Conservation (phyloP, 2,329 filamentous ascomycete species). For the Nemania sp. region DNA sequence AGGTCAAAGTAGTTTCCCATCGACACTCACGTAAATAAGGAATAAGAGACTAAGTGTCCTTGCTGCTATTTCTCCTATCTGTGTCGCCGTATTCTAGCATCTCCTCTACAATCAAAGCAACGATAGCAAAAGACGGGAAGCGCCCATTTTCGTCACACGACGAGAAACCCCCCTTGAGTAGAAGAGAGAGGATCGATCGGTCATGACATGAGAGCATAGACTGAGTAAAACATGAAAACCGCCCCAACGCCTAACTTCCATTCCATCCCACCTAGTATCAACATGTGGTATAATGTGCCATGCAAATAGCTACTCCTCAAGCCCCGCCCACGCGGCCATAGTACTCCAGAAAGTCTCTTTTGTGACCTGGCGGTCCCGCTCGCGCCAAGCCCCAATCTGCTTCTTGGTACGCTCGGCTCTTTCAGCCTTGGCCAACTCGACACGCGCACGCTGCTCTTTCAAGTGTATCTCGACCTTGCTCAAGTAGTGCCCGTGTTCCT, state of each 20-base stretch:
- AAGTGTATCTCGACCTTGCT: slow-evolving; percentile 52
- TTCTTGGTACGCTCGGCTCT: slow-evolving; percentile 37
- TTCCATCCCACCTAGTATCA: slow-evolving; percentile 29
- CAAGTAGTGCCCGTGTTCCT: slow-evolving; percentile 53
- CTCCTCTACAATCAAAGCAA: slow-evolving; percentile 21
- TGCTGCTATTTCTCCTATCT: slow-evolving; percentile 2
- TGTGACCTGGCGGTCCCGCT: slow-evolving; percentile 31
- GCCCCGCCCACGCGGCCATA: slow-evolving; percentile 24
- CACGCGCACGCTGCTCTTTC: slow-evolving; percentile 43
- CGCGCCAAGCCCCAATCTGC: slow-evolving; percentile 37
- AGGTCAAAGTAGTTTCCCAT: neutral
- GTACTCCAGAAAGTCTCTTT: slow-evolving; percentile 36
- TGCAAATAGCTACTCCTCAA: slow-evolving; percentile 23
- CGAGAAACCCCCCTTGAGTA: slow-evolving; percentile 10
- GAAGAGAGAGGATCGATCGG: slow-evolving; percentile 13
- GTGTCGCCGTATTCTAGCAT: slow-evolving; percentile 11
- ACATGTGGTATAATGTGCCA: slow-evolving; percentile 36
- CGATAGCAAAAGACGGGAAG: slow-evolving; percentile 7
- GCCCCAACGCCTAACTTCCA: slow-evolving; percentile 37
- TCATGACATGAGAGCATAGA: slow-evolving; percentile 29
- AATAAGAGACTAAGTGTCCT: slow-evolving; percentile 1
- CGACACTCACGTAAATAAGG: slow-evolving; percentile 1
- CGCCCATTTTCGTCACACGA: neutral
- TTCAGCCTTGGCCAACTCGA: slow-evolving; percentile 39
- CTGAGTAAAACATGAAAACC: slow-evolving; percentile 31